These are phyloP conservation scores for Talaromyces ruber DNA, from an alignment of 495 filamentous ascomycete species.

Conservation along the genomic window DNA sequence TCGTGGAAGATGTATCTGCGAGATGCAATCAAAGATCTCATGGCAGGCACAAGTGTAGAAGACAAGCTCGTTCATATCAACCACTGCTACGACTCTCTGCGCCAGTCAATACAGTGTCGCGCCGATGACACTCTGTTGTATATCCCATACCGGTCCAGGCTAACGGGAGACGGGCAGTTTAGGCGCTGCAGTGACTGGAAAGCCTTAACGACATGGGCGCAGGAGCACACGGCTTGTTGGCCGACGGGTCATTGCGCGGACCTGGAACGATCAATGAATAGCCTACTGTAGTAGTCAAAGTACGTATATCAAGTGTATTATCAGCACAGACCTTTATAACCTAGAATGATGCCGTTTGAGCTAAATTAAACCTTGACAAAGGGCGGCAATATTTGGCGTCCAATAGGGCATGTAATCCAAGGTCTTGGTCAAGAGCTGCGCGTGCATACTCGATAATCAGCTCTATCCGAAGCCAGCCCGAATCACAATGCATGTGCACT, in stretches of 20 bases:
- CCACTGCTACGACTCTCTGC: conserved; percentile 14
- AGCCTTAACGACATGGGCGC: conserved; percentile 9
- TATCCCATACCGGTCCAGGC: conserved; percentile 1
- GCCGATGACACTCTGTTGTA: conserved; percentile 12
- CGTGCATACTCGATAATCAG: too few species aligned
- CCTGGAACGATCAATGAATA: background rate
- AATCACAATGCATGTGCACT: too few species aligned
- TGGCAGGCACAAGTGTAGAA: background rate
- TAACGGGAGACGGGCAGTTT: conserved; percentile 9
- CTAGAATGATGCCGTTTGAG: too few species aligned
- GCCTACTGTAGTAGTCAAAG: too few species aligned
- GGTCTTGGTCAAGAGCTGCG: too few species aligned
- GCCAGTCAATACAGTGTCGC: conserved; percentile 11
- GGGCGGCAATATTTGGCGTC: too few species aligned
- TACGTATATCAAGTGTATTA: too few species aligned
- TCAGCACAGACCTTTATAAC: too few species aligned
- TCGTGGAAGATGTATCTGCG: background rate
- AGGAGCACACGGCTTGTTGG: conserved; percentile 8
- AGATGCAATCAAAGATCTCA: background rate
- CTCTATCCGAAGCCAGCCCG: too few species aligned
- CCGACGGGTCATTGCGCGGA: conserved; percentile 1
- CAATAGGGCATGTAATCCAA: too few species aligned
- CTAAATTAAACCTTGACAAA: too few species aligned
- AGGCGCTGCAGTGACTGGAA: conserved; percentile 9
- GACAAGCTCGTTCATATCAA: conserved; percentile 4